Evolutionary conservation across 2,329 filamentous ascomycete species (phyloP).

Genomic region (Exophiala mesophila): DNA sequence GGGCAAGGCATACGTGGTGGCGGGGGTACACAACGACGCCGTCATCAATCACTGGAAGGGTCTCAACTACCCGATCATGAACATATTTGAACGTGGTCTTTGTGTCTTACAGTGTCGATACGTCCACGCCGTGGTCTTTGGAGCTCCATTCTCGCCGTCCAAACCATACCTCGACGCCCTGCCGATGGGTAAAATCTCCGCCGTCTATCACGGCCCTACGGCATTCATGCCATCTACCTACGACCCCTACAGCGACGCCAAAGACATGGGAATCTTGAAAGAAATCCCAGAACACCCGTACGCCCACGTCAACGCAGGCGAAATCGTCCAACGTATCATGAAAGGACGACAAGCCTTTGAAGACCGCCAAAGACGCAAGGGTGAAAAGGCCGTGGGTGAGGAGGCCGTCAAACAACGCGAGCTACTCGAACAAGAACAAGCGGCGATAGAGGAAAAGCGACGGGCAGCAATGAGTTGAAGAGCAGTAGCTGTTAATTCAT

Average conservation of each 20-base stretch:
- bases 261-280: slow-evolving; percentile 75
- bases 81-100: slow-evolving; percentile 91
- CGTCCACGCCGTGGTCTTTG: slow-evolving; percentile 81
- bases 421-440: slow-evolving; percentile 48
- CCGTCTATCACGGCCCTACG: slow-evolving; percentile 94
- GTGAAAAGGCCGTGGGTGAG: slow-evolving; percentile 76
- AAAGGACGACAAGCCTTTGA: slow-evolving; percentile 83
- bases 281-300: slow-evolving; percentile 75
- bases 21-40: slow-evolving; percentile 87
- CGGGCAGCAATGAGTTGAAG: slow-evolving; percentile 17
- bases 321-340: slow-evolving; percentile 88
- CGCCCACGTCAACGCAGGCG: slow-evolving; percentile 80
- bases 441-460: slow-evolving; percentile 36
- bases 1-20: slow-evolving; percentile 75
- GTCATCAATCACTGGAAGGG: slow-evolving; percentile 97
- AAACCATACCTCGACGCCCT: slow-evolving; percentile 69
- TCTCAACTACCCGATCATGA: slow-evolving; percentile 99
- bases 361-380: slow-evolving; percentile 83
- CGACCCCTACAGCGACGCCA: slow-evolving; percentile 76
- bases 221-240: slow-evolving; percentile 75
- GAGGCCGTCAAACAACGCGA: slow-evolving; percentile 60
- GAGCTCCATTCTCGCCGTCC: slow-evolving; percentile 82
- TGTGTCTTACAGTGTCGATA: slow-evolving; percentile 97
- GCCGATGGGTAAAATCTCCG: slow-evolving; percentile 68
- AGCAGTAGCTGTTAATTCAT: too few relatives aligned